Evolutionary conservation across 2,329 filamentous ascomycete species (phyloP), one percentile per base, ranked within the genome.

Genomic region (Botryotinia convoluta): DNA sequence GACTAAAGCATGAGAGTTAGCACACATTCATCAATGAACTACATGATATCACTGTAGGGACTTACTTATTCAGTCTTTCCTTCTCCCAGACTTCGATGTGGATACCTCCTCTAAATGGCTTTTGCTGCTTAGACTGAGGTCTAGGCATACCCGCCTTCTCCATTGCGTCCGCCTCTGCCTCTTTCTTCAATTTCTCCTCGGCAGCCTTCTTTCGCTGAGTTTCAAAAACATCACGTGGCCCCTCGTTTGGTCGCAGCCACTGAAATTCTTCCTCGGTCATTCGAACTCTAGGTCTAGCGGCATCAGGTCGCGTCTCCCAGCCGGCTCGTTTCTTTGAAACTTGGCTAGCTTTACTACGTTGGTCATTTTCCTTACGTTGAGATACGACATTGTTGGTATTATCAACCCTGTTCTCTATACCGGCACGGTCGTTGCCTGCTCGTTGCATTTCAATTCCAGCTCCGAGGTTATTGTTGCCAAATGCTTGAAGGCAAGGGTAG

Each of bases 221-320:
- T 42, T 29, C 20, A 10, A 68, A 68, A 10, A 68, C 35, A 0
- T 32, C 35, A 6, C 64, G 48, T 57, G 35, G 14, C 42, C 26
- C 22, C 29, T 18, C n/a, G 4, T 20, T n/a, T 4, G 64, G 48
- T 29, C 48, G 64, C 9, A 68, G n/a, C 64, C 64, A 68, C 22
- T 68, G 16, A 29, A 29, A 68, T 42, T 68, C 64, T 10, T 42
- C 64, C 10, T 68, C 64, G 1, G 64, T 68, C 45, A 68, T 42
- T 1, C 26, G 12, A 5, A 54, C 16, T 39, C 64, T 68, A 4
- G 64, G 64, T 16, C 18, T 68, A 6, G 4, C 0, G 1, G 51
- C n/a, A 18, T 68, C 64, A 22, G 48, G 48, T 3, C 48, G 64
- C 7, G n/a, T 29, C 20, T 14, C 26, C 64, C 64, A 57, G 18